These are phyloP conservation scores for Inga leiocalycina DNA, from an alignment of 306 rosid species.

Conservation along the genomic window DNA sequence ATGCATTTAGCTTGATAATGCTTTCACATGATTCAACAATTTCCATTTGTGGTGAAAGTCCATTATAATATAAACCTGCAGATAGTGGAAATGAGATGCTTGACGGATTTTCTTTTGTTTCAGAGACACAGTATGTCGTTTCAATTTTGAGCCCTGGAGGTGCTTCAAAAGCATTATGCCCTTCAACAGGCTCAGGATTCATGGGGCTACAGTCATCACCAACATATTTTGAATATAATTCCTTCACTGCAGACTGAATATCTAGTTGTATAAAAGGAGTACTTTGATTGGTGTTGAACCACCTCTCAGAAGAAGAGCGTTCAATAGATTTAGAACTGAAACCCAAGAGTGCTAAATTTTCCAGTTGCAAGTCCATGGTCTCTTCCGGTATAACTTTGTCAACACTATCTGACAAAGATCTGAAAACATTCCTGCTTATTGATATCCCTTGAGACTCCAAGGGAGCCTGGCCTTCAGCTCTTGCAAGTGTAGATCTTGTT, in stretches of 20 bases:
- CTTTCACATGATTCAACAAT: constrained; percentile 71
- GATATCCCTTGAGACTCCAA: constrained; percentile 22
- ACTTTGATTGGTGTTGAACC: constrained; percentile 40
- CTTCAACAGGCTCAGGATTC: constrained; percentile 41
- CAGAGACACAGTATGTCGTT: constrained; percentile 50
- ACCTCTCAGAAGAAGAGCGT: constrained; percentile 44
- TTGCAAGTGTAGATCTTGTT: constrained; percentile 38
- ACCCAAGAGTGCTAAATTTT: constrained; percentile 40
- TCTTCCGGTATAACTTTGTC: constrained; percentile 33
- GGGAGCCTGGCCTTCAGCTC: constrained; percentile 30
- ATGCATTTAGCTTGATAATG: constrained; percentile 59
- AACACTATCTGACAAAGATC: constrained; percentile 42
- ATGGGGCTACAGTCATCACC: constrained; percentile 5
- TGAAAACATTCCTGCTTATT: constrained; percentile 25
- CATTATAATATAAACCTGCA: constrained; percentile 71
- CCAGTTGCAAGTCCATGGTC: constrained; percentile 28
- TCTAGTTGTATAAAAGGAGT: constrained; percentile 43
- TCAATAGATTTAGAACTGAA: constrained; percentile 39
- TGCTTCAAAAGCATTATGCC: constrained; percentile 25
- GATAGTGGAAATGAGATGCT: constrained; percentile 64
- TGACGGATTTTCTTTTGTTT: constrained; percentile 51
- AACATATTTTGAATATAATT: constrained; percentile 35
- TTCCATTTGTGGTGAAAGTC: constrained; percentile 65
- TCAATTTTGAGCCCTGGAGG: constrained; percentile 28
- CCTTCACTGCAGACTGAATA: constrained; percentile 36